Evolutionary conservation across 2,329 filamentous ascomycete genomes (phyloP).

Genomic region (Hypoxylon sp.): DNA sequence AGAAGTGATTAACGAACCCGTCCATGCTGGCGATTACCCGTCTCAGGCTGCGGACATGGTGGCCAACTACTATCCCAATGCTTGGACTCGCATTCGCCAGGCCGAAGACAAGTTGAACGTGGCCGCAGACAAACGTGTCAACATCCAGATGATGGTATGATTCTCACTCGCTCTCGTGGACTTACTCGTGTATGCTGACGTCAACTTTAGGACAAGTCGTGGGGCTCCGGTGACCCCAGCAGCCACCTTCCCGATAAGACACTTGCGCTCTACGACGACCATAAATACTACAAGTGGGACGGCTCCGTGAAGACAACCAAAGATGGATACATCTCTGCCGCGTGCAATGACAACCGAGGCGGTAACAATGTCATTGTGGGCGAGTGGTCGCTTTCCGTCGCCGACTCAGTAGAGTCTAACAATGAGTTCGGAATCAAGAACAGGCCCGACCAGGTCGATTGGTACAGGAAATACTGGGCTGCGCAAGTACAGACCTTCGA

Average conservation of each 20-base stretch:
- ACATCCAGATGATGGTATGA: conserved; percentile 59
- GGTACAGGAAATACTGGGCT: conserved; percentile 70
- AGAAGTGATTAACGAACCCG: conserved; percentile 67
- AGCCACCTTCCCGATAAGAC: conserved; percentile 57
- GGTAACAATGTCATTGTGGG: conserved; percentile 66
- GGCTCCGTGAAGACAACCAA: conserved; percentile 60
- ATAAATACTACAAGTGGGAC: conserved; percentile 62
- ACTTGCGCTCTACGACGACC: conserved; percentile 55
- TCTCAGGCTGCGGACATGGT: conserved; percentile 54
- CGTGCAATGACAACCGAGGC: conserved; percentile 61
- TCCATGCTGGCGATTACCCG: conserved; percentile 49
- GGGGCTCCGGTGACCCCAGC: conserved; percentile 66
- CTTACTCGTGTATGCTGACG: conserved; percentile 11
- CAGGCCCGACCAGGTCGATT: conserved; percentile 59
- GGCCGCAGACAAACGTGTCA: conserved; percentile 57
- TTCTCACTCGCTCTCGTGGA: neutral
- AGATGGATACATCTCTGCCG: conserved; percentile 64
- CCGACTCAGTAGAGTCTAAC: conserved; percentile 63
- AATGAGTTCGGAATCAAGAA: conserved; percentile 57
- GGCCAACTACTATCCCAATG: conserved; percentile 63
- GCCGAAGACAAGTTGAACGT: conserved; percentile 60
- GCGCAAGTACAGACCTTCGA: conserved; percentile 71
- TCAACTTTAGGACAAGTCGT: conserved; percentile 53
- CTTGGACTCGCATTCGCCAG: conserved; percentile 60
- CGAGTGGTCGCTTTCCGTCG: conserved; percentile 70